These are phyloP conservation scores for Lophiotrema nucula DNA, from an alignment of 495 filamentous ascomycete species.

Conservation along the genomic window DNA sequence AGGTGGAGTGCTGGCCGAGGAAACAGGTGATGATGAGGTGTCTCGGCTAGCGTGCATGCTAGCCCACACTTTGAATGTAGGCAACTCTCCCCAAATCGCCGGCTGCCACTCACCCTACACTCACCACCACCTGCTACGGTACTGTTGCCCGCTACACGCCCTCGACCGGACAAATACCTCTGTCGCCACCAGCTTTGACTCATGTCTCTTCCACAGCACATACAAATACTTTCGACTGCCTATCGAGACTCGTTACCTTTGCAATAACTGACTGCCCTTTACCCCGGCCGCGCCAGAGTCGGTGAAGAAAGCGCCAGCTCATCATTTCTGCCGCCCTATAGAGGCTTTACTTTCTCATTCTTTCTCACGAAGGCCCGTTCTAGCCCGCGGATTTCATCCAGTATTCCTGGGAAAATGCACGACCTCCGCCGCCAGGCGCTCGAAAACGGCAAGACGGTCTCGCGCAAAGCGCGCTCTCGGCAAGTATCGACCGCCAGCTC, in stretches of 20 bases:
- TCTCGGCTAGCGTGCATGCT: neutral
- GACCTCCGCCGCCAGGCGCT: slow-evolving; percentile 80
- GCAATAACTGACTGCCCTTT: slow-evolving; percentile 11
- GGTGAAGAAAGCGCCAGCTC: slow-evolving; percentile 27
- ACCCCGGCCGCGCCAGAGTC: slow-evolving; percentile 1
- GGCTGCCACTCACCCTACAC: neutral
- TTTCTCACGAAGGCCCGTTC: slow-evolving; percentile 1
- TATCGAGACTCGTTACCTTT: slow-evolving; percentile 29
- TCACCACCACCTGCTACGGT: neutral
- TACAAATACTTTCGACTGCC: slow-evolving; percentile 17
- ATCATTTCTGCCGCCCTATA: slow-evolving; percentile 23
- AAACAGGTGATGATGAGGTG: too few species aligned
- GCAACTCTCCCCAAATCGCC: neutral
- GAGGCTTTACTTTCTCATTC: neutral
- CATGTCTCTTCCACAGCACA: slow-evolving; percentile 22
- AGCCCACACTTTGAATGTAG: neutral
- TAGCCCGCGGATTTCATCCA: neutral
- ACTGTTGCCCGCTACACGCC: neutral
- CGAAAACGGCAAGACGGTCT: slow-evolving; percentile 88
- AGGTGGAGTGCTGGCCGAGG: too few species aligned
- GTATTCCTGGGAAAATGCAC: slow-evolving; percentile 57
- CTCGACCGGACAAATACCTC: neutral
- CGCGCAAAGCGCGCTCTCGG: slow-evolving; percentile 78
- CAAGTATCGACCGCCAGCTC: slow-evolving; percentile 66
- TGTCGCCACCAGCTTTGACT: slow-evolving; percentile 14